phyloP scores from a whole-genome alignment of 2,329 filamentous ascomycete genomes.

The Sporothrix pseudoabietina region DNA sequence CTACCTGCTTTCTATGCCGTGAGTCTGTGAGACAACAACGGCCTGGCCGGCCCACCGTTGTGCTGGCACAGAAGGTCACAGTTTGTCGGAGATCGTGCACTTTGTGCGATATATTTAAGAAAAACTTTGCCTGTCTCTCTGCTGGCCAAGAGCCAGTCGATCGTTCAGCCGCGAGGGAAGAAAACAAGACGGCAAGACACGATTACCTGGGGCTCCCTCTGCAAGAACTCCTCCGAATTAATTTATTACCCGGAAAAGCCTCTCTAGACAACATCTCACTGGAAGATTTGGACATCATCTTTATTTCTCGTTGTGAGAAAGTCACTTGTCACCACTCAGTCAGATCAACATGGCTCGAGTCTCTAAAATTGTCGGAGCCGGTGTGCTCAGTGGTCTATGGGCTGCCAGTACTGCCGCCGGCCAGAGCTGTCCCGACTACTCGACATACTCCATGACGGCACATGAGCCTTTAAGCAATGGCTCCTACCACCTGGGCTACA shows the following conservation, averaged over 20 bases:
- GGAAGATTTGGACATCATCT: background rate
- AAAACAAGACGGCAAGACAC: background rate
- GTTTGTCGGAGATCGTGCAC: background rate
- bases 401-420: background rate
- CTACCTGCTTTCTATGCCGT: background rate
- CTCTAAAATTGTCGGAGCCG: conserved; percentile 2
- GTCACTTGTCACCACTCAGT: background rate
- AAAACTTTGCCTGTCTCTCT: background rate
- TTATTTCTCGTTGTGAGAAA: background rate
- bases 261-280: background rate
- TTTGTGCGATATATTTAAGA: conserved; percentile 4
- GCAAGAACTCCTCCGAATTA: background rate
- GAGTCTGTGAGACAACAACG: background rate
- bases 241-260: background rate
- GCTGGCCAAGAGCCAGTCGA: background rate
- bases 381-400: conserved; percentile 22
- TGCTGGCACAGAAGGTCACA: background rate
- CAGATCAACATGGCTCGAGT: background rate
- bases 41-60: background rate
- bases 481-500: conserved; percentile 73
- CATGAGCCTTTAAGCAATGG: conserved; percentile 78
- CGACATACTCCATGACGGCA: conserved; percentile 56
- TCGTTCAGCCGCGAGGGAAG: background rate
- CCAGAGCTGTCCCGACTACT: conserved; percentile 64
- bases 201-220: background rate